phyloP scores from a whole-genome alignment of 2,329 filamentous ascomycete species.

The Colletotrichum sp. region DNA sequence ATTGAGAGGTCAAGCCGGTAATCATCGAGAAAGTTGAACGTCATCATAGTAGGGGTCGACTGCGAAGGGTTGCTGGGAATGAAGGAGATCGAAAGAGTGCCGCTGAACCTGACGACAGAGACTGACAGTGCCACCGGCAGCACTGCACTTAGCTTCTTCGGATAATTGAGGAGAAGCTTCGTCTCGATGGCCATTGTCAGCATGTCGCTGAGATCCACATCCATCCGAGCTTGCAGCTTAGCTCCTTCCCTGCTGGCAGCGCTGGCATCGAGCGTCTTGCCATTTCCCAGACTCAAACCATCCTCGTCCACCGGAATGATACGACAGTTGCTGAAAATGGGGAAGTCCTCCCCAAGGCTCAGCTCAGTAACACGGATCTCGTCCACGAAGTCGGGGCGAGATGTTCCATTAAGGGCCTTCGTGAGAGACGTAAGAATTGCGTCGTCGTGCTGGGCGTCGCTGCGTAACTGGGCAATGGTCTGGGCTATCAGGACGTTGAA shows the following conservation, averaged over 20 bases:
- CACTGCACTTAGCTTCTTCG: conserved; percentile 85
- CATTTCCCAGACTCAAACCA: conserved; percentile 61
- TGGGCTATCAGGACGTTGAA: conserved; percentile 98
- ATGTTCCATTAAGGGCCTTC: conserved; percentile 83
- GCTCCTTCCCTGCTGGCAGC: conserved; percentile 67
- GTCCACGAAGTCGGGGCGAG: conserved; percentile 89
- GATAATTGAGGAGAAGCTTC: conserved; percentile 92
- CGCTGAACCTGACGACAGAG: conserved; percentile 91
- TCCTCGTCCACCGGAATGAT: conserved; percentile 91
- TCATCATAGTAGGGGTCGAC: conserved; percentile 83
- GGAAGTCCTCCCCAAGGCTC: conserved; percentile 93
- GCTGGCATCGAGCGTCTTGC: conserved; percentile 56
- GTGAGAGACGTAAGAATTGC: conserved; percentile 87
- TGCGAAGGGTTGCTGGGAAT: conserved; percentile 76
- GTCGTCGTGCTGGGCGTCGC: conserved; percentile 90
- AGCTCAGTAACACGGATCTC: conserved; percentile 94
- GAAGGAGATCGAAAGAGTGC: conserved; percentile 91
- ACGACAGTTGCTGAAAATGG: conserved; percentile 97
- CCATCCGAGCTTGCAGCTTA: conserved; percentile 90
- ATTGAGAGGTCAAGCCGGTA: conserved; percentile 86
- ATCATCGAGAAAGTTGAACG: conserved; percentile 92
- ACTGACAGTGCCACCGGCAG: conserved; percentile 92
- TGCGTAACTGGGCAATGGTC: conserved; percentile 93
- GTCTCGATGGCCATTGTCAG: conserved; percentile 95
- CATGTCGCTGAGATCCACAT: conserved; percentile 95